Evolutionary conservation across 1,284 basidiomycete species (phyloP).

Genomic region (Sanghuangporus weigelae): DNA sequence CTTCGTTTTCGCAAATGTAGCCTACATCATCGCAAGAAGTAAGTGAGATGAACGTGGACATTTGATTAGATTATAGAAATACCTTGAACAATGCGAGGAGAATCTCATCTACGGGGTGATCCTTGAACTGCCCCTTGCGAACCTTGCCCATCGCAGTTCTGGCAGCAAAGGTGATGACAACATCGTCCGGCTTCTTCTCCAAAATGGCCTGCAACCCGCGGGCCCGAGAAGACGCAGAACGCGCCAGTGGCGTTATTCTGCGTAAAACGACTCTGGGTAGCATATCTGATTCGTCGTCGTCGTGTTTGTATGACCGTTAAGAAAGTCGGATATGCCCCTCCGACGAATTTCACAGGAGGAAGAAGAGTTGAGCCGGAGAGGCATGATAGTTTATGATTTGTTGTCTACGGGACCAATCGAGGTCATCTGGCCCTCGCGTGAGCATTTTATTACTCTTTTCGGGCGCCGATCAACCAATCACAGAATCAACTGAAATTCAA

Average conservation of each 20-base stretch:
- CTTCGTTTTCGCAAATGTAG: conserved; percentile 40
- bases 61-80: neutral
- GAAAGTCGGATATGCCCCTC: too few species aligned
- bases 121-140: conserved; percentile 78
- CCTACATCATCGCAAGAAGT: conserved; percentile 27
- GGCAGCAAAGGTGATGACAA: conserved; percentile 83
- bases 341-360: neutral
- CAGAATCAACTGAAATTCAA: neutral
- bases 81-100: conserved; percentile 67
- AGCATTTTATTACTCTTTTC: neutral
- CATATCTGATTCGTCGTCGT: conserved; percentile 4
- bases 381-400: neutral
- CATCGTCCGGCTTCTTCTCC: conserved; percentile 72
- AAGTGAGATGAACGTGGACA: conserved; percentile 10
- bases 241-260: conserved; percentile 20
- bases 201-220: conserved; percentile 40
- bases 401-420: neutral
- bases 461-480: neutral
- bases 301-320: too few species aligned
- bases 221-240: conserved; percentile 42
- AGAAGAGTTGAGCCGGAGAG: conserved; percentile 1
- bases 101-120: conserved; percentile 69
- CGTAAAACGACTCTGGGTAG: neutral
- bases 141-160: conserved; percentile 74
- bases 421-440: neutral